A percentile compares a stretch with the other conserved stretches of the same genome.
These are phyloP conservation scores for Calonectria hongkongensis DNA, from an alignment of 2,329 filamentous ascomycete genomes.

Conservation along the genomic window DNA sequence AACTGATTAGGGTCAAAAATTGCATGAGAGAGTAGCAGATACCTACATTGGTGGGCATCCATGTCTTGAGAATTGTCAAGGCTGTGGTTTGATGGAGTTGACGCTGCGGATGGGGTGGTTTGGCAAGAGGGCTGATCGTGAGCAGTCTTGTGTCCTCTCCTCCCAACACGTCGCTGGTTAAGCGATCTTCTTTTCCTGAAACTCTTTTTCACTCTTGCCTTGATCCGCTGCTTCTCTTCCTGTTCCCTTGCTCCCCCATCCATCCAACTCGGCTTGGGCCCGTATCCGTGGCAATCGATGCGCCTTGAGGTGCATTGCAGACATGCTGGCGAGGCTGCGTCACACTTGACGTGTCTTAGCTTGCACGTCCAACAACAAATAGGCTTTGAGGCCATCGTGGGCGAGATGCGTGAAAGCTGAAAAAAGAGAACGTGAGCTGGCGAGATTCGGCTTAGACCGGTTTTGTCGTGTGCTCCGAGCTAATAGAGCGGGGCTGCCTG, in stretches of 20 bases:
- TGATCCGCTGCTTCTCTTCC: conserved; percentile 23
- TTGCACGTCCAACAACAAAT: conserved; percentile 23
- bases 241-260: conserved; percentile 21
- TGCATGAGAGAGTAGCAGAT: neutral
- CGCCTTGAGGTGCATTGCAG: conserved; percentile 18
- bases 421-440: neutral
- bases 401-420: neutral
- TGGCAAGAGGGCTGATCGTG: neutral
- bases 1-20: too few relatives aligned
- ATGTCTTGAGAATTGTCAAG: neutral
- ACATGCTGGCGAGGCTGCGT: conserved; percentile 15
- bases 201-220: neutral
- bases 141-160: too few relatives aligned
- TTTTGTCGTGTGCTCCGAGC: neutral
- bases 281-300: conserved; percentile 26
- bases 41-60: neutral
- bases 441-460: neutral
- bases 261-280: conserved; percentile 26
- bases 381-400: neutral
- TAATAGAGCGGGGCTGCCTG: neutral
- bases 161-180: neutral
- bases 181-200: neutral
- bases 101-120: neutral
- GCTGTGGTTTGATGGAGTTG: neutral
- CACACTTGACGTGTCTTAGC: conserved; percentile 24